Percentiles rank a stretch among this genome's conserved stretches.
Evolutionary conservation across 1,284 basidiomycete genomes (phyloP).

Genomic region (Butyriboletus appendiculatus): DNA sequence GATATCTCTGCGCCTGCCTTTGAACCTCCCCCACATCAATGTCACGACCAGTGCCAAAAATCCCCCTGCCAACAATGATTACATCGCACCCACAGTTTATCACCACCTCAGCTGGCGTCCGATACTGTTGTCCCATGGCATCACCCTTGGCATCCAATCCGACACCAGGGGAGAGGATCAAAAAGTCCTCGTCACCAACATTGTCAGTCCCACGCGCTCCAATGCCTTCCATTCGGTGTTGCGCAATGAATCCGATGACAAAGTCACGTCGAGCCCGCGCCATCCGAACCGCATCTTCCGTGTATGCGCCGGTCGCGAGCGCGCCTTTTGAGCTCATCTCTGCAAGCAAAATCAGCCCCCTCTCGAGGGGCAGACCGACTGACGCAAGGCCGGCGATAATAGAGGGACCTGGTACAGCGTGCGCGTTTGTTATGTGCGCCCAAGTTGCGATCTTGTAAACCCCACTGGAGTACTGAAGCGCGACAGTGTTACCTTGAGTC

Average conservation of each 20-base stretch:
- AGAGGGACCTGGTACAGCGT: conserved; percentile 92
- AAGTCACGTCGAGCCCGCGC: conserved; percentile 81
- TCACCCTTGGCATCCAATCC: conserved; percentile 85
- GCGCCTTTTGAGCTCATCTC: conserved; percentile 96
- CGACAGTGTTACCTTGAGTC: conserved; percentile 88
- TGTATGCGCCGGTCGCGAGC: conserved; percentile 86
- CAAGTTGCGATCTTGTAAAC: conserved; percentile 94
- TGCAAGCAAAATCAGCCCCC: conserved; percentile 90
- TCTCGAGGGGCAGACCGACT: conserved; percentile 76
- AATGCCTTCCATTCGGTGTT: conserved; percentile 76
- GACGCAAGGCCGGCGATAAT: conserved; percentile 87
- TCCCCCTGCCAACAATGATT: conserved; percentile 96
- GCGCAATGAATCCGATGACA: conserved; percentile 95
- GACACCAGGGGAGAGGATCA: conserved; percentile 94
- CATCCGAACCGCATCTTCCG: conserved; percentile 84
- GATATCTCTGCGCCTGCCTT: conserved; percentile 82
- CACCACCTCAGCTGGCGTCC: conserved; percentile 88
- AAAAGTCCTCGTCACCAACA: conserved; percentile 69
- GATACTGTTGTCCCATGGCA: conserved; percentile 94
- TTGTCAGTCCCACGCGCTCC: conserved; percentile 40
- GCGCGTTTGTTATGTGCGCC: conserved; percentile 98
- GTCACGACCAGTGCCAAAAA: conserved; percentile 79
- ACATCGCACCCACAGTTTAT: conserved; percentile 90
- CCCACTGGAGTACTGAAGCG: conserved; percentile 92
- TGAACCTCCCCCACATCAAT: conserved; percentile 60